Percentiles rank a stretch among this genome's conserved stretches.
Evolutionary conservation across 2,329 filamentous ascomycete genomes (phyloP).

Genomic region (Talaromyces islandicus): DNA sequence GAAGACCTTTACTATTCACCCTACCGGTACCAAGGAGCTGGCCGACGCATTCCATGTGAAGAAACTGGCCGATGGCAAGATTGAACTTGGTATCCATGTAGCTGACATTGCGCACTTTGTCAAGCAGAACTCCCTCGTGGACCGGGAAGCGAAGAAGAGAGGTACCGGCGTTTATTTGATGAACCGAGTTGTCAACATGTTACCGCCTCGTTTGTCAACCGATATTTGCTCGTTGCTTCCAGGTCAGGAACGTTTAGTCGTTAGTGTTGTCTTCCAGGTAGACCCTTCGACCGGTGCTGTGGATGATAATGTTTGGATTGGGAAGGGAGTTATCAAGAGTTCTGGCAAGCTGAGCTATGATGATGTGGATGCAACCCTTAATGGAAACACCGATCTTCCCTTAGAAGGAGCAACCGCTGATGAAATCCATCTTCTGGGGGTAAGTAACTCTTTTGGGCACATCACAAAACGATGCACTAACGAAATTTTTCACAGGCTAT

Average conservation of each 20-base stretch:
- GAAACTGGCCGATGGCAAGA: conserved; percentile 70
- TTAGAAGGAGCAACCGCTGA: conserved; percentile 63
- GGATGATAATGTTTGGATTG: conserved; percentile 88
- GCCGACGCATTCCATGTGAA: conserved; percentile 93
- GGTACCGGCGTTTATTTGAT: conserved; percentile 93
- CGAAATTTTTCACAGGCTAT: conserved; percentile 51
- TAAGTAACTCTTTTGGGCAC: neutral
- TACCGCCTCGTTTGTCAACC: conserved; percentile 76
- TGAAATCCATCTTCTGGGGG: conserved; percentile 49
- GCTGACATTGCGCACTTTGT: conserved; percentile 95
- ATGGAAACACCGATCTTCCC: conserved; percentile 55
- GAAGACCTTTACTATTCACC: conserved; percentile 85
- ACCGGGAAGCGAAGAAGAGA: conserved; percentile 95
- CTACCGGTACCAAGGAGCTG: conserved; percentile 79
- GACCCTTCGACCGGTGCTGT: conserved; percentile 74
- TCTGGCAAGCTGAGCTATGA: conserved; percentile 76
- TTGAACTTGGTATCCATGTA: conserved; percentile 93
- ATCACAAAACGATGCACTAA: neutral
- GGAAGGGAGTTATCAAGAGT: conserved; percentile 90
- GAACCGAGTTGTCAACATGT: conserved; percentile 80
- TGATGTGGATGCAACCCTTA: conserved; percentile 77
- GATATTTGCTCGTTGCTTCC: conserved; percentile 85
- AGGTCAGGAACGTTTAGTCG: conserved; percentile 80
- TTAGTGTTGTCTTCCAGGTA: conserved; percentile 90
- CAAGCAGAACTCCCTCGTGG: conserved; percentile 89